Conservation (phyloP, 768 basidiomycete species). For the Trametes elegans region DNA sequence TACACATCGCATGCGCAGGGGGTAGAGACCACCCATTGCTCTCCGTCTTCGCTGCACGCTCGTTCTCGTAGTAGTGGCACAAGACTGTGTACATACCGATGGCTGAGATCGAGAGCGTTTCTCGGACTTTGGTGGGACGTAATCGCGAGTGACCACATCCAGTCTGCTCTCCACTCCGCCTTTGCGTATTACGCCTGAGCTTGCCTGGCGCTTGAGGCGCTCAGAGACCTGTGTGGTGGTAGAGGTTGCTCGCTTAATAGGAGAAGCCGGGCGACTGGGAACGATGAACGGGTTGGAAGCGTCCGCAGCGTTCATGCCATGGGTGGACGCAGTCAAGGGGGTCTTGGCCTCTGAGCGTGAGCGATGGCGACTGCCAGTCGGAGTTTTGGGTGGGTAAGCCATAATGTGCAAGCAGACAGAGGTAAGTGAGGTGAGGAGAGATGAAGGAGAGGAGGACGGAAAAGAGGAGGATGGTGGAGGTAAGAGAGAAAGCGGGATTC, state of each 20-base stretch:
- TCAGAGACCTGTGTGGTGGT: conserved; percentile 49
- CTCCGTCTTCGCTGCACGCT: no score
- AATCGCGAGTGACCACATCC: conserved; percentile 76
- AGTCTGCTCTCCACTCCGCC: conserved; percentile 77
- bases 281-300: conserved; percentile 59
- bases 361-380: conserved; percentile 42
- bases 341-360: conserved; percentile 51
- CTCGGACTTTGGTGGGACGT: conserved; percentile 63
- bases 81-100: conserved; percentile 46
- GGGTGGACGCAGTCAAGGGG: conserved; percentile 33
- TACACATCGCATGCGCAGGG: no score
- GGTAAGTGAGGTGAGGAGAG: not conserved
- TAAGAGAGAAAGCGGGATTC: no score
- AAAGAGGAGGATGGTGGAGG: not conserved
- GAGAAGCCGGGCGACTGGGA: conserved; percentile 49
- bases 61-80: no score
- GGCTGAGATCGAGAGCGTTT: conserved; percentile 78
- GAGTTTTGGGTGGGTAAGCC: conserved; percentile 42
- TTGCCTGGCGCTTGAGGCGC: conserved; percentile 59
- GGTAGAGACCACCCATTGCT: no score
- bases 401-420: conserved; percentile 9
- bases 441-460: not conserved
- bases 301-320: conserved; percentile 38
- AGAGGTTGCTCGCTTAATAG: conserved; percentile 58
- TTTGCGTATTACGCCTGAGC: conserved; percentile 65